Conservation (phyloP, 345 rosid genomes). For the Syzygium oleosum region DNA sequence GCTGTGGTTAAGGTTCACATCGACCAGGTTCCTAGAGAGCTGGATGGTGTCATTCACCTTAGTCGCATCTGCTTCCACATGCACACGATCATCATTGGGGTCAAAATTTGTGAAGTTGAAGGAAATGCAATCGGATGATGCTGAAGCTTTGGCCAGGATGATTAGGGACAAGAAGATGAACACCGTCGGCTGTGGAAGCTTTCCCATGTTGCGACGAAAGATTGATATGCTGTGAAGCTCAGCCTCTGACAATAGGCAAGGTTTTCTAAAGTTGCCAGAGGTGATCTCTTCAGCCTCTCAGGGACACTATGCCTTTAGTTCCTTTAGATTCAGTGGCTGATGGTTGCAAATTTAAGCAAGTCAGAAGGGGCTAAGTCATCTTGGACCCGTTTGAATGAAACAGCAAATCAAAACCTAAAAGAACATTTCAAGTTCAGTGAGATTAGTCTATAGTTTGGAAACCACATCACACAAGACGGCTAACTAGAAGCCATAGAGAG, state of each 20-base stretch:
- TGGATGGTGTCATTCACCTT: neutral
- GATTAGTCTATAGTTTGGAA: neutral
- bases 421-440: neutral
- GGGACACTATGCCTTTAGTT: neutral
- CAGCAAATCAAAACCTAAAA: neutral
- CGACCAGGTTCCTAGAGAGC: neutral
- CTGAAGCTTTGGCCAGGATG: neutral
- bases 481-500: neutral
- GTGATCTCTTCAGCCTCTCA: neutral
- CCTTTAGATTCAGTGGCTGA: neutral
- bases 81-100: neutral
- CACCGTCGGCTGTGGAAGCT: neutral
- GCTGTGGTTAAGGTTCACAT: neutral
- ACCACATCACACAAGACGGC: neutral
- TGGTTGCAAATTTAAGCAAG: neutral
- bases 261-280: neutral
- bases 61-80: neutral
- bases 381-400: neutral
- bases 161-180: neutral
- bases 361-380: neutral
- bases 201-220: neutral
- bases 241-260: neutral
- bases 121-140: neutral
- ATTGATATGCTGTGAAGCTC: neutral
- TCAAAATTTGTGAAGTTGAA: neutral